phyloP scores from a whole-genome alignment of 805 yeast species.

The Cyberlindnera bimundalis region DNA sequence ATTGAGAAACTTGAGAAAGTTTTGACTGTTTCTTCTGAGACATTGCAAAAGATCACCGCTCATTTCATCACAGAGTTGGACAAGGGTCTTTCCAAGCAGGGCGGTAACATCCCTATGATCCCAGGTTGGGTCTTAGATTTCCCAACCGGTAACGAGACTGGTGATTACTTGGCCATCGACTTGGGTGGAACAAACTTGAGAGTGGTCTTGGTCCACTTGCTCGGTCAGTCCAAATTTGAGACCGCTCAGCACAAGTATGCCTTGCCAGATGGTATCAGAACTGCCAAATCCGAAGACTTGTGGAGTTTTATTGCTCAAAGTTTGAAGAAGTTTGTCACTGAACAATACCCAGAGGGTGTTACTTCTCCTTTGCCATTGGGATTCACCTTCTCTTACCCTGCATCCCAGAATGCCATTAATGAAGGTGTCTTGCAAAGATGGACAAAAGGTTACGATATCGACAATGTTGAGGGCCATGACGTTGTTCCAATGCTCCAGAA shows the following conservation, averaged over 20 bases:
- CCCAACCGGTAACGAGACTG: conserved; percentile 90
- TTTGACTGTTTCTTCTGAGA: conserved; percentile 59
- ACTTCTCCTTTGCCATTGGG: conserved; percentile 71
- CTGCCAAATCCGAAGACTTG: conserved; percentile 70
- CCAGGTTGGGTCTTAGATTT: conserved; percentile 94
- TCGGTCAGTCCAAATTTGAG: conserved; percentile 82
- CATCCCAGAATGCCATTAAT: conserved; percentile 77
- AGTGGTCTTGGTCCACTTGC: conserved; percentile 80
- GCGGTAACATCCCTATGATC: conserved; percentile 94
- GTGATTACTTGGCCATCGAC: conserved; percentile 89
- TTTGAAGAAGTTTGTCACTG: conserved; percentile 64
- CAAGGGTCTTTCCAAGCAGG: conserved; percentile 70
- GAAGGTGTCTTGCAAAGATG: conserved; percentile 88
- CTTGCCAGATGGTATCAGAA: conserved; percentile 74
- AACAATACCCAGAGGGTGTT: conserved; percentile 67
- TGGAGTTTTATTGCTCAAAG: conserved; percentile 86
- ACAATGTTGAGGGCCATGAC: conserved; percentile 89
- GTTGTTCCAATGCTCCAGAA: conserved; percentile 88
- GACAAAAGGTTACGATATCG: conserved; percentile 97
- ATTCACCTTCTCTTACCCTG: conserved; percentile 93
- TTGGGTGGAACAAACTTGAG: conserved; percentile 97
- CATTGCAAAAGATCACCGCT: conserved; percentile 60
- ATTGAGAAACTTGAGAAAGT: conserved; percentile 54
- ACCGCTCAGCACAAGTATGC: conserved; percentile 83
- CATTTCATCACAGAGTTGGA: conserved; percentile 79